Evolutionary conservation across 2,329 filamentous ascomycete species (phyloP), one percentile per base, ranked within the genome.

Genomic region (Chaetomiaceae sp.): DNA sequence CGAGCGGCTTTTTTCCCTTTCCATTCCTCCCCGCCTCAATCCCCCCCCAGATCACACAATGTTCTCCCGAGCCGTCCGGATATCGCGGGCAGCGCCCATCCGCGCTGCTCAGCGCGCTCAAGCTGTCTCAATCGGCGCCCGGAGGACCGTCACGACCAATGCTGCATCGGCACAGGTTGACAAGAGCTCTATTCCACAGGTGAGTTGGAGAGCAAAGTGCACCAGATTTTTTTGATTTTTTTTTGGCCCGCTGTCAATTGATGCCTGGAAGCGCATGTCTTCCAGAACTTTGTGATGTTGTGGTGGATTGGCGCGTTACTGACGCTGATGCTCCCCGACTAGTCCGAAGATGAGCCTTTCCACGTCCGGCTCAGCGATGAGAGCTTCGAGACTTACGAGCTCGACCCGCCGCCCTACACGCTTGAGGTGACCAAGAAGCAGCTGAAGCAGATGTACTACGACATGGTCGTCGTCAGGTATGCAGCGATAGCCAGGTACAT

Each of bases 341-440:
- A 95, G 90, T 88, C 91, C 73, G 91, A 96, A 73, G 90, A 96
- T 68, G 88, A 95, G 81, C 84, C 85, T 62, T 97, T 99, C 79
- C 83, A 86, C 67, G 84, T 99, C 71, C 87, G 84, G 68, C 87
- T 99, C 72, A 95, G 90, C 72, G 90, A 96, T 72, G 92, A 97
- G 86, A 92, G 89, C 78, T 99, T 97, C 78, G 94, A 99, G 83
- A 96, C 94, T 54, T 99, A 97, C 78, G 90, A 96, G 80, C 84
- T 99, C 70, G 94, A 99, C 76, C 91, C 92, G 65, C 94, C 94
- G 62, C 79, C 90, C 54, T 96, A 96, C 81, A 91, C 89, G 59
- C 77, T 99, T 65, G 80, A 95, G 67, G 89, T 90, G 61, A 97
- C 92, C 68, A 99, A 99, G 86, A 90, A 89, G 76, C 89, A 97